Base-by-base conservation (phyloP, 768 basidiomycete genomes). In the Postia placenta region DNA sequence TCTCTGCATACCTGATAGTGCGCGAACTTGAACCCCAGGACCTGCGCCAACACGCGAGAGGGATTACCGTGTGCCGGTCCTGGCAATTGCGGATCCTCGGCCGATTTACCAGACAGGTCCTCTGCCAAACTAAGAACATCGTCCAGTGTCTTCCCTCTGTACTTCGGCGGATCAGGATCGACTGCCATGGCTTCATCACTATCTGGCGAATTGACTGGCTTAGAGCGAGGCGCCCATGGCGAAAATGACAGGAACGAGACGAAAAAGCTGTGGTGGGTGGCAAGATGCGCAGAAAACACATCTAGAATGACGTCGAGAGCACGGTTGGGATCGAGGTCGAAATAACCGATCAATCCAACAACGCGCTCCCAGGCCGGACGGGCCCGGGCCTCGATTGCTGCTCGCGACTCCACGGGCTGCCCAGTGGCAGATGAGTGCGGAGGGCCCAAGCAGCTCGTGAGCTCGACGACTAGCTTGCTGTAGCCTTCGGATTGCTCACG, bases 401-500 rank as follows among this genome's bases (percentile, higher is more conserved):
- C 61, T 38, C 68, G 68, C 25, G 79, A 70, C 55, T 92, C 90
- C 0, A 71, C 66, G 6, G 88, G 83, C 30, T 74, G 72, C 14
- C 80, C 89, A 19, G 86, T 87, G 19, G 72, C 63, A 23, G 80
- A 62, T 3, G 81, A 81, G 65, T 93, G 88, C 6, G 89, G 69
- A 20, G 83, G 81, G 1, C 89, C 90, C 43, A 93, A 68, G 59
- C 77, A 79, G 55, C 83, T 83, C 11, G 83, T 81, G 33, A 99
- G 72, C 60, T 98, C 91, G 9, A 86, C 80, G 23, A 85, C 80
- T 26, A 98, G 80, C 66, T 94, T 93, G 64, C 91, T 91, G 70
- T 92, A 99, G 6, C 96, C 96, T 70, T 98, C 95, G 0, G 93
- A 93, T 59, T 96, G 91, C 69, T 99, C 96, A 30, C 96, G 86